Evolutionary conservation across 1,284 basidiomycete genomes (phyloP).

Genomic region (Cryptococcus sp.): DNA sequence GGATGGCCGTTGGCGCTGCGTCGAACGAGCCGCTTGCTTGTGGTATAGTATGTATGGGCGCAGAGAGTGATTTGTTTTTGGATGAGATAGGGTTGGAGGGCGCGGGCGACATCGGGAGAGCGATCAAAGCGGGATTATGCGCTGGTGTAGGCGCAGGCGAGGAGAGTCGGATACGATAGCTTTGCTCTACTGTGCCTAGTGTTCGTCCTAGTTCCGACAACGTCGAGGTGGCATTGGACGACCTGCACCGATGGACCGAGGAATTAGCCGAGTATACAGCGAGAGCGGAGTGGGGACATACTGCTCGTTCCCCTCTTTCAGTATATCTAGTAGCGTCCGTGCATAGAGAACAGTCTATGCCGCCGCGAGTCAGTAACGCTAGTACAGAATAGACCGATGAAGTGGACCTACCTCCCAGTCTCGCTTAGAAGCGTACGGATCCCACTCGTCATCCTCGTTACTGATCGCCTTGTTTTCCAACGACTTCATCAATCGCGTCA

Average conservation of each 20-base stretch:
- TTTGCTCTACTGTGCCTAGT: constrained; percentile 21
- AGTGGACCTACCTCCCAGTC: constrained; percentile 44
- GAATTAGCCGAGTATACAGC: background rate
- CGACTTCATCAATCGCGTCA: constrained; percentile 45
- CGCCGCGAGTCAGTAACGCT: background rate
- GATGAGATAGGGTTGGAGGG: constrained; percentile 8
- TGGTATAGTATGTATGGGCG: background rate
- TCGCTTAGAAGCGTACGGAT: constrained; percentile 40
- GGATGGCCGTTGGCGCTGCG: background rate
- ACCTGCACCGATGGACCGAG: constrained; percentile 21
- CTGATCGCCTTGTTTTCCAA: constrained; percentile 28
- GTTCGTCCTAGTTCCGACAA: constrained; percentile 23
- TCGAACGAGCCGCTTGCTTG: constrained; percentile 2
- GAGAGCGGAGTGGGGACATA: constrained; percentile 16
- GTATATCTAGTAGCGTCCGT: constrained; percentile 32
- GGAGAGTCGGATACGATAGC: constrained; percentile 8
- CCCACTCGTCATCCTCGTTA: constrained; percentile 21
- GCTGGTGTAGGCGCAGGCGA: constrained; percentile 14
- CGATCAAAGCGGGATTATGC: constrained; percentile 19
- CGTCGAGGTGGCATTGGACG: constrained; percentile 23
- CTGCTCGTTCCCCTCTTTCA: constrained; percentile 43
- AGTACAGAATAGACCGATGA: background rate
- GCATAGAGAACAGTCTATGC: constrained; percentile 45
- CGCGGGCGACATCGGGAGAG: constrained; percentile 14
- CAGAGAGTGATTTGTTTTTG: background rate